phyloP scores from a whole-genome alignment of 345 rosid genomes.

The Salix koriyanagi region DNA sequence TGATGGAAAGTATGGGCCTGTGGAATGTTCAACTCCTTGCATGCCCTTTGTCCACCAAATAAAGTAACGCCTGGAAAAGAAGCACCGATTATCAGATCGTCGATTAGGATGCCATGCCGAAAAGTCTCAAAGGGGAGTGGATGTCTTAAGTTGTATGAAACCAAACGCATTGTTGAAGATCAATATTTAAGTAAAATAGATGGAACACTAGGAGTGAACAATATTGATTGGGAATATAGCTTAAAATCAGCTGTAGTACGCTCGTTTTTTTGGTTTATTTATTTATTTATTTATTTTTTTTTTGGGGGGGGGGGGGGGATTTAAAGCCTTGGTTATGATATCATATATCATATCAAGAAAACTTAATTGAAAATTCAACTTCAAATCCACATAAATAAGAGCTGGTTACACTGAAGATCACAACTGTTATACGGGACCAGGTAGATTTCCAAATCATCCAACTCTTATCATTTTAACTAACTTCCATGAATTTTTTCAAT shows the following conservation, averaged over 20 bases:
- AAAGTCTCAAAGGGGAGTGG: no score
- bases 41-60: slow-evolving; percentile 80
- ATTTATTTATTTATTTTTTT: no score
- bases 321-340: background rate
- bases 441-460: background rate
- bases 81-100: background rate
- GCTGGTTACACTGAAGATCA: background rate
- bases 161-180: background rate
- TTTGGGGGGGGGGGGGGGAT: background rate
- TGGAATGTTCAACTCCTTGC: slow-evolving; percentile 51
- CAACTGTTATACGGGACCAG: background rate
- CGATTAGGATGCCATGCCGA: background rate
- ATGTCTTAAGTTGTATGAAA: background rate
- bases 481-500: background rate
- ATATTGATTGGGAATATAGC: background rate
- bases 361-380: background rate
- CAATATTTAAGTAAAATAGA: background rate
- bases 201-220: background rate
- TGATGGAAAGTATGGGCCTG: slow-evolving; percentile 59
- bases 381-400: background rate
- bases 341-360: background rate
- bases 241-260: background rate
- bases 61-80: slow-evolving; percentile 61
- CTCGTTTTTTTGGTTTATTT: background rate
- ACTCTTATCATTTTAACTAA: background rate